Evolutionary conservation across 169 alveolate genomes (phyloP).

Genomic region (Plasmodium adleri): DNA sequence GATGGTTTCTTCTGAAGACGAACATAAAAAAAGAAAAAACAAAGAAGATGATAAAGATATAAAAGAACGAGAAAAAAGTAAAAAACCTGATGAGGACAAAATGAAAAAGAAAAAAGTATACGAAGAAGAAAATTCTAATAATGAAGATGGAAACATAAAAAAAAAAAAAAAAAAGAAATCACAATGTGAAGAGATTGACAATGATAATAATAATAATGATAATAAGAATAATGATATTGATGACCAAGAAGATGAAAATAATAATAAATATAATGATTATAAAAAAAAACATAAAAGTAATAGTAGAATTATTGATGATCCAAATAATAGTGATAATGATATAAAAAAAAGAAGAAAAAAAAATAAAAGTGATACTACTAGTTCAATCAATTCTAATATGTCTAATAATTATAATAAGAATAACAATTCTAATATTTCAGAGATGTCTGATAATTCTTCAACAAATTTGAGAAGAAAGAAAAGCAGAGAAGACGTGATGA

Average conservation of each 20-base stretch:
- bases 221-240: not conserved
- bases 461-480: not conserved
- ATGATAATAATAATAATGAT: not conserved
- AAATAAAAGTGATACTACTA: not conserved
- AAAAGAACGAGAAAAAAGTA: slow-evolving; percentile 9
- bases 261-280: not conserved
- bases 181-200: not conserved
- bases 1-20: slow-evolving; percentile 15
- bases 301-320: not conserved
- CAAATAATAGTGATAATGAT: not conserved
- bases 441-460: not conserved
- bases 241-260: not conserved
- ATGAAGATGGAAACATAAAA: not conserved
- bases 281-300: not conserved
- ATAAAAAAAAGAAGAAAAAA: not conserved
- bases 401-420: no score
- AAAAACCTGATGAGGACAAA: not conserved
- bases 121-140: not conserved
- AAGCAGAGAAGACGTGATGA: slow-evolving; percentile 13
- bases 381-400: no score
- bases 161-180: not conserved
- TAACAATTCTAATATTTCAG: no score
- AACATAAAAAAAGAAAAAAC: slow-evolving; percentile 9
- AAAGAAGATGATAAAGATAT: not conserved
- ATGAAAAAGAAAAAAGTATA: not conserved